Evolutionary conservation across 164 flowering plant genomes (phyloP), one percentile per base, ranked within the genome.

Genomic region (Cinnamomum chago): DNA sequence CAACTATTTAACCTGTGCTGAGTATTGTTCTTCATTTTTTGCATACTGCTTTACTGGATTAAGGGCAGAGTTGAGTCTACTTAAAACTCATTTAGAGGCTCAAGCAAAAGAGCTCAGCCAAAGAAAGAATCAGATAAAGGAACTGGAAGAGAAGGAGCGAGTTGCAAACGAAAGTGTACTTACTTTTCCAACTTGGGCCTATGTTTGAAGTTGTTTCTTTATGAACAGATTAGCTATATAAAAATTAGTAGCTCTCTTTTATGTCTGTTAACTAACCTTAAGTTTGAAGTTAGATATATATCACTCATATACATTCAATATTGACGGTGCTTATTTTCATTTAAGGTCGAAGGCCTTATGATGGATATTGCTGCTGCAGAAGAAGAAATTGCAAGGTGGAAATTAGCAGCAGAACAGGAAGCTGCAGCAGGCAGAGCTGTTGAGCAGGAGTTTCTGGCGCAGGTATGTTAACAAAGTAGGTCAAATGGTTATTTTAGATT

Each of bases 351-450:
- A 85, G 98, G 97, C 79, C 94, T 95, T 79, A 92, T 92, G 98
- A 82, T 90, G 88, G 97, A 94, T 77, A 88, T 92, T 83, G 86
- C 95, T 70, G 89, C 93, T 78, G 93, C 97, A 62, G 97, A 95
- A 85, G 97, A 95, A 88, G 98, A 95, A 82, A 93, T 95, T 75
- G 80, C 86, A 28, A 87, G 99, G 78, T 95, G 99, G 99, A 95
- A 95, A 83, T 81, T 83, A 73, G 99, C 97, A 47, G 99, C 99
- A 47, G 97, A 95, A 81, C 90, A 95, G 79, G 99, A 95, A 84
- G 99, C 99, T 75, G 94, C 88, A 75, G 99, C 98, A 28, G 99
- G 99, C 24, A 83, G 84, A 83, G 91, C 89, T 70, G 88, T 95
- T 76, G 98, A 95, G 74, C 91, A 90, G 80, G 98, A 95, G 72